phyloP scores from a whole-genome alignment of 495 filamentous ascomycete species.

The Mytilinidion resinicola region DNA sequence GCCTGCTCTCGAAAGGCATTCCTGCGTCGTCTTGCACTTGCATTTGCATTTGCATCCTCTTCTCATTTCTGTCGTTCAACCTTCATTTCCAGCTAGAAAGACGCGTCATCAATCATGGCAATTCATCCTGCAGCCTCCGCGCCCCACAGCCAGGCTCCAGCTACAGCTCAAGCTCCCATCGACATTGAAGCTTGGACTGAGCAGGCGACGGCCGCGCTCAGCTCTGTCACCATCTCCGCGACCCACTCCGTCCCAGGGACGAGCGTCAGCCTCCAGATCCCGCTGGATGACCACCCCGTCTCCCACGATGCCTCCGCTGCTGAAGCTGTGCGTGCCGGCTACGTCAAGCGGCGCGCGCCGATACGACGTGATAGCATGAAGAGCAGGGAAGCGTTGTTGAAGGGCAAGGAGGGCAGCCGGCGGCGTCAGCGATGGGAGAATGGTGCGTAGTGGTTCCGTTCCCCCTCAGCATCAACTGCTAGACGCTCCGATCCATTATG shows the following conservation, averaged over 20 bases:
- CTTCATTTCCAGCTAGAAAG: neutral
- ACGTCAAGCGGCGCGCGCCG: conserved; percentile 28
- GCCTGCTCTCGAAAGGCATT: neutral
- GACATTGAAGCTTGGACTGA: conserved; percentile 34
- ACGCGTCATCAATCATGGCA: conserved; percentile 16
- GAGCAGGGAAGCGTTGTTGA: conserved; percentile 71
- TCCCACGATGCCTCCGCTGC: conserved; percentile 3
- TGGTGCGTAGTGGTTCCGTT: conserved; percentile 47
- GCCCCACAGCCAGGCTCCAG: neutral
- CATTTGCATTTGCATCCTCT: neutral
- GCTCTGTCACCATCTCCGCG: conserved; percentile 23
- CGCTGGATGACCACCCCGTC: conserved; percentile 33
- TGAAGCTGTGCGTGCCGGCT: conserved; percentile 3
- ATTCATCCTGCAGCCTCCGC: conserved; percentile 15
- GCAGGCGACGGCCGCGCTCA: conserved; percentile 25
- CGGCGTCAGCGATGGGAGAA: conserved; percentile 92
- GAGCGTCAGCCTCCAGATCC: conserved; percentile 35
- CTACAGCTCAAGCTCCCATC: conserved; percentile 6
- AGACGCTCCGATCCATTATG: neutral
- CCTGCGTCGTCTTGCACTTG: neutral
- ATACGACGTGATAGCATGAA: conserved; percentile 56
- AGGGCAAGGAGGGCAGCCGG: conserved; percentile 87
- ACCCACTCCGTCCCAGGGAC: conserved; percentile 21
- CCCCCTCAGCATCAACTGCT: neutral
- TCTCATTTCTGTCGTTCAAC: neutral